Evolutionary conservation across 306 rosid genomes (phyloP), one percentile per base, ranked within the genome.

Genomic region (Morella rubra): DNA sequence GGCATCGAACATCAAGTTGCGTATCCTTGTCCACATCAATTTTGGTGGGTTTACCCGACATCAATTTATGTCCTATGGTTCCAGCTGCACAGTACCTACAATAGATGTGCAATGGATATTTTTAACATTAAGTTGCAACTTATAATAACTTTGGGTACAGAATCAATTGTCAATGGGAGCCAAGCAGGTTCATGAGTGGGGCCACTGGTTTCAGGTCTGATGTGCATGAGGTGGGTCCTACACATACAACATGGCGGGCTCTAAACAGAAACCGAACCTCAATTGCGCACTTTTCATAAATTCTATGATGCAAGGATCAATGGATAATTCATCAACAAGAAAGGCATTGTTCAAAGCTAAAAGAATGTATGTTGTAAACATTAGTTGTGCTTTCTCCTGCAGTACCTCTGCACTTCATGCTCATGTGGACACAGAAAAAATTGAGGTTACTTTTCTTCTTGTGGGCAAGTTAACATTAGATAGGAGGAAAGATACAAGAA

Each of bases 21-120:
- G 93, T 89, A 79, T 89, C 81, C 44, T 81, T 83, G 81, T 91
- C 98, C 78, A 90, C 81, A 79, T 94, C 86, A 86, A 90, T 81
- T 86, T 84, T 91, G 80, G 86, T 77, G 41, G 86, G 82, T 84
- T 87, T 94, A 44, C 97, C 94, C 16, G 98, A 86, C 89, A 81
- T 89, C 83, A 95, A 80, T 80, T 83, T 92, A 84, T 92, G 96
- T 60, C 98, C 98, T 77, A 95, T 45, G 64, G 97, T 90, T 81
- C 97, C 98, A 79, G 96, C 90, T 44, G 87, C 82, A 71, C 95
- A 92, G 71, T 89, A 95, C 84, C 98, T 92, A 76, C 80, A 84
- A 73, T 32, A 37, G 72, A 70, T 69, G 73, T 37, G 44, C 40
- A 49, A 54, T 10, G 53, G 44, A 68, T 32, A 67, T n/a, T 49